Evolutionary conservation across 805 yeast genomes (phyloP).

Genomic region (Starmera pachycereana): DNA sequence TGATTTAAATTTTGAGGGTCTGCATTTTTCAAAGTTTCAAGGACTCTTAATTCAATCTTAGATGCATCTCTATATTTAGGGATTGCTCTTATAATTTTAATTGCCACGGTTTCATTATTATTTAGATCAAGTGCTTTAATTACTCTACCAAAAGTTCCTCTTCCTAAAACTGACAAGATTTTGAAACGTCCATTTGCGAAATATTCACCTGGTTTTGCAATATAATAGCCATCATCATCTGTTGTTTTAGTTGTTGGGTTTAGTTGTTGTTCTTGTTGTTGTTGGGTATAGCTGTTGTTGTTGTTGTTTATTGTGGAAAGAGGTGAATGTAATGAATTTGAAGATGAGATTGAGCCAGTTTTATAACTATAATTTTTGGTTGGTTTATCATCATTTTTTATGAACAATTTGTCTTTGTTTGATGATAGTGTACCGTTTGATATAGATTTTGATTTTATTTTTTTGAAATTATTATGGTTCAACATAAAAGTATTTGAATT

Average conservation of each 20-base stretch:
- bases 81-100: constrained; percentile 84
- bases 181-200: constrained; percentile 68
- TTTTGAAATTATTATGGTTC: too few relatives aligned
- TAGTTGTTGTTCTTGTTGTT: not conserved
- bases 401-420: not conserved
- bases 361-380: not conserved
- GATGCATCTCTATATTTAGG: constrained; percentile 95
- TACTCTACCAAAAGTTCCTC: constrained; percentile 90
- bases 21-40: constrained; percentile 55
- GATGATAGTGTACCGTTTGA: too few relatives aligned
- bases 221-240: constrained; percentile 56
- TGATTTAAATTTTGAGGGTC: constrained; percentile 60
- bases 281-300: constrained; percentile 1
- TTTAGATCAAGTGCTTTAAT: constrained; percentile 68
- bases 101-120: constrained; percentile 56
- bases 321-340: constrained; percentile 3
- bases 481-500: too few relatives aligned
- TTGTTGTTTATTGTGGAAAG: not conserved
- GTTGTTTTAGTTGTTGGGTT: constrained; percentile 8
- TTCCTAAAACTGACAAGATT: constrained; percentile 65
- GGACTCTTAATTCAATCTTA: constrained; percentile 78
- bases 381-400: constrained; percentile 1
- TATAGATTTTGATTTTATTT: too few relatives aligned
- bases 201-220: constrained; percentile 43
- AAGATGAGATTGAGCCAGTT: constrained; percentile 1